A percentile compares a stretch with the other conserved stretches of the same genome.
Conservation (phyloP, 2,329 filamentous ascomycete species). For the Pseudomassariella vexata region DNA sequence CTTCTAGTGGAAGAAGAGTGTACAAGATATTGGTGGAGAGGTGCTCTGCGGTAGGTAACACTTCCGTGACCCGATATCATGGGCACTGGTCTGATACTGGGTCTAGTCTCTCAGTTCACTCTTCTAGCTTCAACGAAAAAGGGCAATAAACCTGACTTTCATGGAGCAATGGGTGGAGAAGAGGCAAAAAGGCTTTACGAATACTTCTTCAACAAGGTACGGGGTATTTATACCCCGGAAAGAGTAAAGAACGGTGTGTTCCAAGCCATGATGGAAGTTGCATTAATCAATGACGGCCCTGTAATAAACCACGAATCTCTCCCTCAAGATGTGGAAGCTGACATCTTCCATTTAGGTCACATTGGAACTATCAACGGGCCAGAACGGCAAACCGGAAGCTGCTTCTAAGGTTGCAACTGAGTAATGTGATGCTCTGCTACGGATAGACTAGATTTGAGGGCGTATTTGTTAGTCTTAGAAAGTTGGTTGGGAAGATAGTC, state of each 20-base stretch:
- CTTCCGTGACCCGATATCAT: not conserved
- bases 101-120: constrained; percentile 89
- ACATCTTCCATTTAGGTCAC: constrained; percentile 1
- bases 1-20: constrained; percentile 78
- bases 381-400: not conserved
- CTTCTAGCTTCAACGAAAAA: constrained; percentile 91
- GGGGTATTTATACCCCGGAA: constrained; percentile 63
- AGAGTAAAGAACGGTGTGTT: constrained; percentile 93
- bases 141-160: constrained; percentile 91
- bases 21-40: constrained; percentile 84
- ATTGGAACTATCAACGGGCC: constrained; percentile 1
- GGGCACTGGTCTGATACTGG: not conserved
- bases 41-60: constrained; percentile 75
- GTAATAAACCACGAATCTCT: constrained; percentile 31
- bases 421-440: too few species aligned
- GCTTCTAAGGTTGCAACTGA: not conserved
- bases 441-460: too few species aligned
- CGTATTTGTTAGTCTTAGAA: too few species aligned
- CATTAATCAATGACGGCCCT: constrained; percentile 79
- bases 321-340: too few species aligned
- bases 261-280: constrained; percentile 98
- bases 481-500: too few species aligned
- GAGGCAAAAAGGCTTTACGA: constrained; percentile 80
- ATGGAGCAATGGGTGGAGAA: constrained; percentile 73
- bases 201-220: constrained; percentile 73